Evolutionary conservation across 495 filamentous ascomycete genomes (phyloP), one percentile per base, ranked within the genome.

Genomic region (Staphylotrichum tortipilum): DNA sequence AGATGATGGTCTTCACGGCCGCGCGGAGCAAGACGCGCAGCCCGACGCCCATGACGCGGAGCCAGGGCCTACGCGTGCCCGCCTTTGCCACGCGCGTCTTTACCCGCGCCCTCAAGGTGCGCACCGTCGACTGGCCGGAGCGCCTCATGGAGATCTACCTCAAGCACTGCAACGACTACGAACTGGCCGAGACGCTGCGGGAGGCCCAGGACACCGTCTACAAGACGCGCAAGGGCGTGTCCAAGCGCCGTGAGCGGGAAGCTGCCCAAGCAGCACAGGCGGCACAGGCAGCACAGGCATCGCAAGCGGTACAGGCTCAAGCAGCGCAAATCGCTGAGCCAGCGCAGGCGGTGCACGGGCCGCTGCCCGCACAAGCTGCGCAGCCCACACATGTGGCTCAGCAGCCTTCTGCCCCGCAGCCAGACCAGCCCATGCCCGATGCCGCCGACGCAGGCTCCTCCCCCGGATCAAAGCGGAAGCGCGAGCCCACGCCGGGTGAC

Each of bases 111-210:
- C 73, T 95, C 44, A 71, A 78, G 51, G 74, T 81, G 49, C 71
- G 72, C 21, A 78, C 76, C 23, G 61, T 98, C n/a, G 89, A 98
- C 64, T 92, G 85, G 84, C 92, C 92, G 0, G 91, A 95, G 63
- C 86, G 85, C 60, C 76, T 96, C 34, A 74, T 95, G 64, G 85
- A 89, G 54, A 78, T 83, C 17, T 95, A 86, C 51, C 66, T 89
- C 29, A 76, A 85, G 33, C 90, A 97, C 59, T 94, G 88, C 58
- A 84, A 91, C 57, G 86, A 89, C 53, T 89, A 92, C 55, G 89
- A 92, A 60, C 75, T 80, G 40, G 78, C 84, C 6, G 77, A 84
- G 33, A 82, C 83, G 26, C 69, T 94, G 7, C 80, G 85, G 52
- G 69, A 76, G 44, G 86, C 86, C 17, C 70, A 85, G 10, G 76